Percentiles rank a stretch among this genome's conserved stretches.
These are phyloP conservation scores for Peterozyma toletana DNA, from an alignment of 805 yeast species.

Conservation along the genomic window DNA sequence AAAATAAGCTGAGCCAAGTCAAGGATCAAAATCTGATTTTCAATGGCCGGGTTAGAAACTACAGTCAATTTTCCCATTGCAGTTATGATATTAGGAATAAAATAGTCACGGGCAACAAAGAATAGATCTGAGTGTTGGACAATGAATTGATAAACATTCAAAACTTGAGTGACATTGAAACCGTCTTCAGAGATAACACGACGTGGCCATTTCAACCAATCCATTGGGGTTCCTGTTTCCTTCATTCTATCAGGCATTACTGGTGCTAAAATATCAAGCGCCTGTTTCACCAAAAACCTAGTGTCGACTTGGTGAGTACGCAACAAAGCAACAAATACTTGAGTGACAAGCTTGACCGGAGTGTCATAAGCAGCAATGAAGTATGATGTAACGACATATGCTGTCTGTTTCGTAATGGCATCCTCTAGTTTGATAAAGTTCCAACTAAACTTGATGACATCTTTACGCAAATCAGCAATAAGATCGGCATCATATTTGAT, in stretches of 20 bases:
- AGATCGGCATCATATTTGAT: constrained; percentile 59
- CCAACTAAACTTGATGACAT: constrained; percentile 92
- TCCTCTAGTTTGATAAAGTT: constrained; percentile 86
- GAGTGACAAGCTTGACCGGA: constrained; percentile 81
- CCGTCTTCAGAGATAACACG: constrained; percentile 88
- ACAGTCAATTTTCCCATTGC: constrained; percentile 90
- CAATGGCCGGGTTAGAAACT: constrained; percentile 67
- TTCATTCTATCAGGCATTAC: constrained; percentile 65
- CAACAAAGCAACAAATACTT: constrained; percentile 83
- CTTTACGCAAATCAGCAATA: constrained; percentile 62
- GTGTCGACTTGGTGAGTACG: constrained; percentile 84
- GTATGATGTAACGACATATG: constrained; percentile 80
- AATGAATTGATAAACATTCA: constrained; percentile 82
- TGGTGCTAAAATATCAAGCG: constrained; percentile 83
- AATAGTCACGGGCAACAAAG: constrained; percentile 80
- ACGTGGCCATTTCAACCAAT: constrained; percentile 94
- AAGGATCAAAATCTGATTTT: constrained; percentile 79
- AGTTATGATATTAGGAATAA: constrained; percentile 79
- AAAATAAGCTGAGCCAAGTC: constrained; percentile 83
- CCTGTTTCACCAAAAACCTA: constrained; percentile 74
- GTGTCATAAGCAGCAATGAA: constrained; percentile 87
- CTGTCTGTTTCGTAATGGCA: constrained; percentile 81
- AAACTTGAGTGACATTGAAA: constrained; percentile 75
- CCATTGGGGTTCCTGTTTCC: constrained; percentile 41
- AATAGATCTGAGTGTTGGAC: constrained; percentile 81